A percentile compares a stretch with the other conserved stretches of the same genome.
phyloP scores from a whole-genome alignment of 164 flowering plant species.

The Brasenia schreberi region DNA sequence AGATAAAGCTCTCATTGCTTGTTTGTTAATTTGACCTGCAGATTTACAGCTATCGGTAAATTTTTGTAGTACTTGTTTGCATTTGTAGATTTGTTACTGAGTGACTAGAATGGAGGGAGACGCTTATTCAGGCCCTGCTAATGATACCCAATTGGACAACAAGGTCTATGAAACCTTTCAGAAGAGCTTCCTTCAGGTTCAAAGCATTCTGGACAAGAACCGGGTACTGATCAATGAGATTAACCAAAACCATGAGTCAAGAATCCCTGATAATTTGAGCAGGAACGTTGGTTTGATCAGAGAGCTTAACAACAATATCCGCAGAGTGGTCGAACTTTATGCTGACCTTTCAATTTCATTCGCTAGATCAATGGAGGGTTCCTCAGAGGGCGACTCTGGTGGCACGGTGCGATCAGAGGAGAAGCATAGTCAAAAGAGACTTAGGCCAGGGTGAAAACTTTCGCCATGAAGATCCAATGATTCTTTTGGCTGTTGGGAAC shows the following conservation, averaged over 20 bases:
- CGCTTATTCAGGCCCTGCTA: constrained; percentile 39
- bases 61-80: neutral
- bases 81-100: neutral
- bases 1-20: neutral
- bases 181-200: constrained; percentile 59
- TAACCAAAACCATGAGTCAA: constrained; percentile 79
- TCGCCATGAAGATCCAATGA: neutral
- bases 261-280: constrained; percentile 52
- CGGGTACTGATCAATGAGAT: constrained; percentile 74
- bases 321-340: constrained; percentile 73
- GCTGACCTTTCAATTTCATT: constrained; percentile 55
- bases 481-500: neutral
- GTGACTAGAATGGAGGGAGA: constrained; percentile 44
- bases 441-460: constrained; percentile 36
- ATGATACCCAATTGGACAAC: constrained; percentile 43
- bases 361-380: constrained; percentile 48
- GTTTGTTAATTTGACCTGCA: neutral
- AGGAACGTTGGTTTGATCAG: constrained; percentile 68
- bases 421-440: constrained; percentile 55
- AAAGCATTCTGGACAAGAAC: constrained; percentile 58
- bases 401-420: constrained; percentile 45
- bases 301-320: constrained; percentile 75
- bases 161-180: constrained; percentile 55
- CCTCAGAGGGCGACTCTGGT: constrained; percentile 59
- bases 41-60: no score